Evolutionary conservation across 2,329 filamentous ascomycete genomes (phyloP), one percentile per base, ranked within the genome.

Genomic region (Cercospora sojina): DNA sequence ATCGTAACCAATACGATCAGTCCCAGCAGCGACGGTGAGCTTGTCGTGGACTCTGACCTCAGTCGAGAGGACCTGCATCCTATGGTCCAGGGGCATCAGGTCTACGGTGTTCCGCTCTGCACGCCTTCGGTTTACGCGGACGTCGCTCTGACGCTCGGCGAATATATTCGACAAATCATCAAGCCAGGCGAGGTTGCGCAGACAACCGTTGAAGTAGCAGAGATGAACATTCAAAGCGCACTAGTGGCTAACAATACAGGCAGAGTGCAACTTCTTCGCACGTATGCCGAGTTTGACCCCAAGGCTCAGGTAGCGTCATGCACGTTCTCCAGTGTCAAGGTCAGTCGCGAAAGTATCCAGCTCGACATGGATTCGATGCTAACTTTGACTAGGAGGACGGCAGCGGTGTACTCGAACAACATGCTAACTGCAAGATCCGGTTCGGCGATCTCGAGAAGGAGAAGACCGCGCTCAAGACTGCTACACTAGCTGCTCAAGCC

Each of bases 31-130:
- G 0, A 64, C 0, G 78, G 74, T 1, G 71, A 65, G 0, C 70
- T 82, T 0, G 69, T 77, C 2, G 75, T 79, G 49, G 74, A 80
- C 55, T 79, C 82, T 0, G 78, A 83, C 61, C 57, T 84, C 3
- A 75, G 74, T 73, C 75, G 80, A n/a, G 64, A 75, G 0, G 78
- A 80, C 31, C 76, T 84, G 29, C 66, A 73, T 3, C 74, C 72
- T 1, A 78, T 80, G 5, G 78, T 78, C 1, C 67, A 77, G 13
- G 83, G 82, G 0, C 83, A 85, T 77, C 81, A 82, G 57, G 75
- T 76, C 0, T 77, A 75, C 57, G 80, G 77, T 56, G 79, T 84
- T 2, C 80, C 77, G 4, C 67, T 73, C 3, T 70, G 69, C 32
- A 80, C 82, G 12, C 80, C 80, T 61, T 74, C 70, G 25, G 62